These are phyloP conservation scores for Nyctanthes arbortristis DNA, from an alignment of 257 asterid species.

Conservation along the genomic window DNA sequence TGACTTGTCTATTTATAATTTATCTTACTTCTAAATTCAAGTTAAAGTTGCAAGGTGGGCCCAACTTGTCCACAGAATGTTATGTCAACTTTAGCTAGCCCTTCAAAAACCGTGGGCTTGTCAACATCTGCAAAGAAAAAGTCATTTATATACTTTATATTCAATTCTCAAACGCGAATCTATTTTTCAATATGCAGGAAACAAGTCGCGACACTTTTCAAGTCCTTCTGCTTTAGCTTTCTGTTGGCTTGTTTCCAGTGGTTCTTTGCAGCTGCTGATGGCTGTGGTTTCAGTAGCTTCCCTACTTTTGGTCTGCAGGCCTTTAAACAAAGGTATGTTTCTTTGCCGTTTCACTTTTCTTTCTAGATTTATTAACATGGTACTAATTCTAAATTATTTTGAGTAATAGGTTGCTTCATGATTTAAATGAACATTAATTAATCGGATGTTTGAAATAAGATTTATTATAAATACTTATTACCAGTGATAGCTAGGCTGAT, in stretches of 20 bases:
- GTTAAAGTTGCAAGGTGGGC: too few relatives aligned
- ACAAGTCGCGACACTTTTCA: conserved; percentile 64
- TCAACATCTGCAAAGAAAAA: too few relatives aligned
- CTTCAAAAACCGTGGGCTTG: too few relatives aligned
- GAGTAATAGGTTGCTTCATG: too few relatives aligned
- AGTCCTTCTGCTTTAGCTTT: conserved; percentile 58
- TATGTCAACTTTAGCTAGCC: too few relatives aligned
- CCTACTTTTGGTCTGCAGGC: conserved; percentile 84
- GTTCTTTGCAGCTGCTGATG: conserved; percentile 61
- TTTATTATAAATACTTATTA: neutral
- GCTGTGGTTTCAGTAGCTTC: conserved; percentile 70
- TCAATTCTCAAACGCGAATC: too few relatives aligned
- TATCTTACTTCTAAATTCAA: too few relatives aligned
- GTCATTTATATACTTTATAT: too few relatives aligned
- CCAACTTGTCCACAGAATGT: too few relatives aligned
- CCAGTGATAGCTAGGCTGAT: too few relatives aligned
- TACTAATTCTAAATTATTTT: too few relatives aligned
- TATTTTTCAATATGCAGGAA: conserved; percentile 35
- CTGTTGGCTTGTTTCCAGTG: conserved; percentile 64
- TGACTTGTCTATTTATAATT: neutral
- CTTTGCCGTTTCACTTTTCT: neutral
- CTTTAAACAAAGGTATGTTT: conserved; percentile 33
- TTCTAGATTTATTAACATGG: neutral
- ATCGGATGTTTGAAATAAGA: neutral
- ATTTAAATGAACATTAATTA: neutral